Conservation (phyloP, 306 rosid species). For the Rosa chinensis region DNA sequence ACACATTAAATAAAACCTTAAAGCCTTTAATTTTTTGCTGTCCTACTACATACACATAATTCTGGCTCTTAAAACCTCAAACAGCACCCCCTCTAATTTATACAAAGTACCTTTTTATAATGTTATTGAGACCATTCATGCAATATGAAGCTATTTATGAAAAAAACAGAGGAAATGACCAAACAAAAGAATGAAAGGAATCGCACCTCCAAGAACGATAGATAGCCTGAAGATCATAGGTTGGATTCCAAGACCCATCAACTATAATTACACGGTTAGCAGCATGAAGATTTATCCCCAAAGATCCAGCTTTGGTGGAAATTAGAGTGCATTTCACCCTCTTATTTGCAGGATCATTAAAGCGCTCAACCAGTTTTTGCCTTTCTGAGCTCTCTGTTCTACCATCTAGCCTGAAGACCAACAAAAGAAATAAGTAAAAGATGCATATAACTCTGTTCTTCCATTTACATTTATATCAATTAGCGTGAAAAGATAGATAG, state of each 20-base stretch:
- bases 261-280: conserved; percentile 96
- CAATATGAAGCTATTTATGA: background rate
- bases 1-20: background rate
- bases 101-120: background rate
- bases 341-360: conserved; percentile 72
- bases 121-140: background rate
- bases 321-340: conserved; percentile 91
- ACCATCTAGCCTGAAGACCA: conserved; percentile 80
- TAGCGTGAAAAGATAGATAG: background rate
- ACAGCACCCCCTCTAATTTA: background rate
- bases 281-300: conserved; percentile 96
- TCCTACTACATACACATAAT: background rate
- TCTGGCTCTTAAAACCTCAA: background rate
- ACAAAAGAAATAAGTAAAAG: conserved; percentile 13
- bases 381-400: conserved; percentile 96
- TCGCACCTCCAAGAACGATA: conserved; percentile 95
- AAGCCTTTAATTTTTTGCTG: background rate
- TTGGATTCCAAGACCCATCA: conserved; percentile 99
- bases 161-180: background rate
- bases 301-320: conserved; percentile 95
- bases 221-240: conserved; percentile 97
- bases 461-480: background rate
- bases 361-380: conserved; percentile 87
- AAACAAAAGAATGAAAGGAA: background rate
- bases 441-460: background rate